These are phyloP conservation scores for Chlamydomonas incerta DNA, from an alignment of 139 green algal species.

Conservation along the genomic window DNA sequence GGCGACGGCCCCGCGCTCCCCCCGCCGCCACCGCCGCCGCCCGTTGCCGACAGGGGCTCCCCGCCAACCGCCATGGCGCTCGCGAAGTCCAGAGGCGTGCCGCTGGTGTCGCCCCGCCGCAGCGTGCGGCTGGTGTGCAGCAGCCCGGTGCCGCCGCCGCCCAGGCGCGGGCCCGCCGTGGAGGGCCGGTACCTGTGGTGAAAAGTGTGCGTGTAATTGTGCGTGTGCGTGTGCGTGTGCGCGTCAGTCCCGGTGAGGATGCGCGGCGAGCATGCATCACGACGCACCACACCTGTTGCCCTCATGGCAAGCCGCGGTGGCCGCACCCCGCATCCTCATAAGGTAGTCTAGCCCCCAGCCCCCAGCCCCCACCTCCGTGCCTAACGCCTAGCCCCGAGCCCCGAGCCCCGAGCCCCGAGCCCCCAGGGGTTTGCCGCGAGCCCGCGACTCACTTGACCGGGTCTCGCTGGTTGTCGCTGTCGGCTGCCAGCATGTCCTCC, in stretches of 20 bases:
- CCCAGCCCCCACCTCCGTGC: no score
- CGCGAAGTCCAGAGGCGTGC: background rate
- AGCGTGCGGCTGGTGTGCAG: background rate
- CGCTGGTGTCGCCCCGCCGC: background rate
- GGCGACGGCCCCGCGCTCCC: background rate
- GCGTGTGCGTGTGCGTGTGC: no score
- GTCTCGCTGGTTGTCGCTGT: background rate
- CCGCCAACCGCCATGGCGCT: background rate
- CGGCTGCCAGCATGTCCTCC: background rate
- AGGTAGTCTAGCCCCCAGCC: no score
- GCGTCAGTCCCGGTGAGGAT: no score
- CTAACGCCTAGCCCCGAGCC: no score
- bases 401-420: no score
- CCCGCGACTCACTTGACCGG: background rate
- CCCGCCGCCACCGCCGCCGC: background rate
- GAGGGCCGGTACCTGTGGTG: background rate
- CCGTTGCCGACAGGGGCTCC: background rate
- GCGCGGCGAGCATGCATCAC: no score
- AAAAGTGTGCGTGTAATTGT: no score
- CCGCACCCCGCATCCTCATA: no score
- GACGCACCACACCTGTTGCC: no score
- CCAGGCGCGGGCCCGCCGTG: background rate
- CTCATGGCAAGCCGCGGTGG: no score
- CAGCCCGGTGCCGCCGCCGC: background rate
- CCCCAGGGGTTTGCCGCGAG: no score